Evolutionary conservation across 495 filamentous ascomycete species (phyloP).

Genomic region (Penicillium turbatum): DNA sequence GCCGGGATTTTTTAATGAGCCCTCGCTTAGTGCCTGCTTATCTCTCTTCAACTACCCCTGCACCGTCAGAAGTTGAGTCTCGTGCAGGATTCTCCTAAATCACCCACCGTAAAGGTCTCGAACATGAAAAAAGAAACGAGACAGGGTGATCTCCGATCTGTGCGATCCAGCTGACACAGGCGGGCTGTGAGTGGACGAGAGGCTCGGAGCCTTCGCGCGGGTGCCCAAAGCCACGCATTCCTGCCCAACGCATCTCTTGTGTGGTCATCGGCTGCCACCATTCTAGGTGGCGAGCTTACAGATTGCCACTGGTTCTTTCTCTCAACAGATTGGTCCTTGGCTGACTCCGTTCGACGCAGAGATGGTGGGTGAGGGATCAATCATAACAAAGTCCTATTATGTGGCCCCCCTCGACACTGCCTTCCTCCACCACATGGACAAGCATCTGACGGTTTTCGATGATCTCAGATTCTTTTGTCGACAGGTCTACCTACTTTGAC

Average conservation of each 20-base stretch:
- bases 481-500: conserved; percentile 9
- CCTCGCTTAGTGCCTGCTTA: conserved; percentile 1
- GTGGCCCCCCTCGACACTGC: background rate
- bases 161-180: conserved; percentile 19
- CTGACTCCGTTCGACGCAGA: conserved; percentile 1
- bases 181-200: conserved; percentile 19
- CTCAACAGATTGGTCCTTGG: conserved; percentile 14
- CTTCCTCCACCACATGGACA: background rate
- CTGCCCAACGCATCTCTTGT: conserved; percentile 36
- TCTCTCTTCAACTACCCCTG: background rate
- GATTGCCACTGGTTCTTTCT: conserved; percentile 12
- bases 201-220: conserved; percentile 9
- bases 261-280: conserved; percentile 8
- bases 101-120: conserved; percentile 1
- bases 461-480: background rate
- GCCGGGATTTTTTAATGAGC: background rate
- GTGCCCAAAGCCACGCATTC: conserved; percentile 44
- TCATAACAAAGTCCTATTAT: conserved; percentile 1
- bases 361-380: conserved; percentile 7
- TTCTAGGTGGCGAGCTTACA: conserved; percentile 22
- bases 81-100: conserved; percentile 11
- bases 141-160: conserved; percentile 17
- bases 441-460: conserved; percentile 2
- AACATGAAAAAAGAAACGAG: conserved; percentile 5
- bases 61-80: conserved; percentile 5